These are phyloP conservation scores for Davidsoniella eucalypti DNA, from an alignment of 2,329 filamentous ascomycete genomes.

Conservation along the genomic window DNA sequence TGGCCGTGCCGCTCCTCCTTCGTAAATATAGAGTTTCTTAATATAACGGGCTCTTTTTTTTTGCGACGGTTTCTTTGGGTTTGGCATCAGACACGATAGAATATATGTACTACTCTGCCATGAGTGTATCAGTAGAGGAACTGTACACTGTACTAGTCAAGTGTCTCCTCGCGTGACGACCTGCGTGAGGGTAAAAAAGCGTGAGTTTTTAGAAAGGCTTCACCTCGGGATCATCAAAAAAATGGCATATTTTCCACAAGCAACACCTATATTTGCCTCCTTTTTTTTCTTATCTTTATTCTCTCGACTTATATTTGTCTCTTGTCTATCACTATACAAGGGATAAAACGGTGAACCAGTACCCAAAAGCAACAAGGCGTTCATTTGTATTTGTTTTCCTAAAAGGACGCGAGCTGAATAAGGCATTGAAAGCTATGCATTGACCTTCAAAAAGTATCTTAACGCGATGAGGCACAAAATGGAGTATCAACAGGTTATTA, in stretches of 20 bases:
- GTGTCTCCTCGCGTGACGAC: conserved; percentile 25
- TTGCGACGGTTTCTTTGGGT: conserved; percentile 24
- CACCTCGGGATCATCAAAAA: conserved; percentile 33
- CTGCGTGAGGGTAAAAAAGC: conserved; percentile 24
- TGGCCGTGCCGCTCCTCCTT: conserved; percentile 65
- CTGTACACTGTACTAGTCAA: conserved; percentile 20
- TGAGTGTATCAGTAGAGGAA: conserved; percentile 19
- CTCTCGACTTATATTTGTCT: no score
- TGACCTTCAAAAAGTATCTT: no score
- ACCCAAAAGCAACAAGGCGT: no score
- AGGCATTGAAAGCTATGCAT: no score
- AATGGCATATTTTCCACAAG: conserved; percentile 14
- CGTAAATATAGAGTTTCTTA: conserved; percentile 32
- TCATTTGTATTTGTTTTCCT: no score
- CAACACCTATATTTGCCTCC: not conserved
- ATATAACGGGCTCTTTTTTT: conserved; percentile 18
- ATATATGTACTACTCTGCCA: conserved; percentile 9
- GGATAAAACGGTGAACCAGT: no score
- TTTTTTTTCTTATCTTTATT: not conserved
- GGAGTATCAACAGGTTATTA: no score
- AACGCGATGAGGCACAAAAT: no score
- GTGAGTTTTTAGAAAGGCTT: conserved; percentile 29
- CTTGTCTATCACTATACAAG: no score
- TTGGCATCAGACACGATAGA: conserved; percentile 19
- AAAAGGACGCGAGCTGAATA: no score